Percentiles rank a stretch among this genome's conserved stretches.
Evolutionary conservation across 1,284 basidiomycete genomes (phyloP).

Genomic region (Pseudozyma tsukubaensis): DNA sequence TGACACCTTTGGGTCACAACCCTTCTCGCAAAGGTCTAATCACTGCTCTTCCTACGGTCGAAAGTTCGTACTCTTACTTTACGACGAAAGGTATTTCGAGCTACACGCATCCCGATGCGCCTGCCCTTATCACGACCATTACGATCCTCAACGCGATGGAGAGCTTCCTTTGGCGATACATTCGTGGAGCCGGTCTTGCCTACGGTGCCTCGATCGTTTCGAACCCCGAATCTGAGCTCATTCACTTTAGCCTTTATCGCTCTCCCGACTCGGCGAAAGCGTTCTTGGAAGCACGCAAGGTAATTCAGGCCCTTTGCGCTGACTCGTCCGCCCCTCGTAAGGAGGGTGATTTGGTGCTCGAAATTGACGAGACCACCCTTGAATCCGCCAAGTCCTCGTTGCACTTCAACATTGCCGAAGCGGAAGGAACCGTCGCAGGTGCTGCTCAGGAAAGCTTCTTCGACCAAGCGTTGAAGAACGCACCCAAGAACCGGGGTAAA

Average conservation of each 20-base stretch:
- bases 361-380: slow-evolving; percentile 82
- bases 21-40: slow-evolving; percentile 80
- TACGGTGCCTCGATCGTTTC: slow-evolving; percentile 86
- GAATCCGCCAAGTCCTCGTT: slow-evolving; percentile 93
- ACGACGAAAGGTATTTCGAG: slow-evolving; percentile 76
- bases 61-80: slow-evolving; percentile 88
- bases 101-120: slow-evolving; percentile 79
- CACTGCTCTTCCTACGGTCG: slow-evolving; percentile 90
- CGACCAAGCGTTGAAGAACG: slow-evolving; percentile 51
- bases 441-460: slow-evolving; percentile 74
- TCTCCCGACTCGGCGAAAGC: slow-evolving; percentile 89
- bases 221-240: slow-evolving; percentile 84
- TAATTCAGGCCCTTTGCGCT: slow-evolving; percentile 66
- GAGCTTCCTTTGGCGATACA: slow-evolving; percentile 83
- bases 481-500: slow-evolving; percentile 59
- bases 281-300: slow-evolving; percentile 79
- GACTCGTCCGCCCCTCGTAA: too few species aligned
- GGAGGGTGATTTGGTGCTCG: slow-evolving; percentile 57
- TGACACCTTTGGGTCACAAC: slow-evolving; percentile 80
- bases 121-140: slow-evolving; percentile 84
- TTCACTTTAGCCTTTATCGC: slow-evolving; percentile 80
- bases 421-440: slow-evolving; percentile 83
- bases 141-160: slow-evolving; percentile 93
- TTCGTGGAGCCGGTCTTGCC: slow-evolving; percentile 72
- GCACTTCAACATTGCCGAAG: slow-evolving; percentile 83